Conservation (phyloP, 129 eudicot species). For the Erigeron canadensis region DNA sequence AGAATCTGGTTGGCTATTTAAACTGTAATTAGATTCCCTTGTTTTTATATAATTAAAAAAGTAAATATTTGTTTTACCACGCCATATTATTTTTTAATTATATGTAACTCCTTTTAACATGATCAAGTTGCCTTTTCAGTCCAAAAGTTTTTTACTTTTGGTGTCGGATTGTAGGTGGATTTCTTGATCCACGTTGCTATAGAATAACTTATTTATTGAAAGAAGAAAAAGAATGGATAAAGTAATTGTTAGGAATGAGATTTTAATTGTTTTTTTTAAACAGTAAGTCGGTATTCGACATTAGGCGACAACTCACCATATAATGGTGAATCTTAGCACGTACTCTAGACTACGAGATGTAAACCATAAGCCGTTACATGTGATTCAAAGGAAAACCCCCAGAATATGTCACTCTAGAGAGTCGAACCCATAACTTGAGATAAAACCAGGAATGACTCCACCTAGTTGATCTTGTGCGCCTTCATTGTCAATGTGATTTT, state of each 20-base stretch:
- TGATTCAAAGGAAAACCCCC: no score
- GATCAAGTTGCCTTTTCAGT: constrained; percentile 2
- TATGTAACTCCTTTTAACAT: constrained; percentile 4
- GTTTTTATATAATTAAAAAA: constrained; percentile 17
- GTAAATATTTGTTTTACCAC: constrained; percentile 31
- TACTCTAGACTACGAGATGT: no score
- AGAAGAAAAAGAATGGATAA: neutral
- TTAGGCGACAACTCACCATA: no score
- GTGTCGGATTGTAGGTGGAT: constrained; percentile 16
- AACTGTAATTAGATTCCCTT: constrained; percentile 21
- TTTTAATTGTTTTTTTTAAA: no score
- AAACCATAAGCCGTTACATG: no score
- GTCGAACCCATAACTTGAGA: no score
- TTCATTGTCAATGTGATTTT: no score
- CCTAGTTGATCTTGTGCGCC: no score
- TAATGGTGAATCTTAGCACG: no score
- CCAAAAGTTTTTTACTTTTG: neutral
- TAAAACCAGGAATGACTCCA: no score
- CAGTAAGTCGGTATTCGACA: no score
- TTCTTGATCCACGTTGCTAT: constrained; percentile 5
- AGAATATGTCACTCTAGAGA: no score
- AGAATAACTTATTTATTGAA: neutral
- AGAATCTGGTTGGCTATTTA: constrained; percentile 34
- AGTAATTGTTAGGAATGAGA: neutral
- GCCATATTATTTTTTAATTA: constrained; percentile 2